Percentiles rank a stretch among this genome's conserved stretches.
Conservation (phyloP, 2,329 filamentous ascomycete genomes). For the Gremmenia infestans region DNA sequence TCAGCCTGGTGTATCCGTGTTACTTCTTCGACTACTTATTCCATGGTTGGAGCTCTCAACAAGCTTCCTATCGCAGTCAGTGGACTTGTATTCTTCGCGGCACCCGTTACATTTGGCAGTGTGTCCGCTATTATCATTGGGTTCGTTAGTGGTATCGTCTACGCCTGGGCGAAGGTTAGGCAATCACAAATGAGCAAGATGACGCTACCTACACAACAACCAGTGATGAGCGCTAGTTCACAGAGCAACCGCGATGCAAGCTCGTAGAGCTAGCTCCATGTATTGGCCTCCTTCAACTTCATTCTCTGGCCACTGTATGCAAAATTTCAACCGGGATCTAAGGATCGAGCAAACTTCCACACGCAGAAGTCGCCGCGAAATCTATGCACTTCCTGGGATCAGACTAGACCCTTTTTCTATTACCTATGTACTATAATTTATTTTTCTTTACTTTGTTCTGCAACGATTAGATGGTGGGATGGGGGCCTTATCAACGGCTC, state of each 20-base stretch:
- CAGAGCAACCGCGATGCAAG: slow-evolving; percentile 80
- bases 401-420: slow-evolving; percentile 7
- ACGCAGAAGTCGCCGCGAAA: not conserved
- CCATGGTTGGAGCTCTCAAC: slow-evolving; percentile 96
- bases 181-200: slow-evolving; percentile 65
- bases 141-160: slow-evolving; percentile 89
- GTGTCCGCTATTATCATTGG: slow-evolving; percentile 88
- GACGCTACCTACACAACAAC: slow-evolving; percentile 61
- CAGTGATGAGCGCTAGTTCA: slow-evolving; percentile 81
- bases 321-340: not conserved
- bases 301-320: slow-evolving; percentile 5
- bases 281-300: slow-evolving; percentile 1
- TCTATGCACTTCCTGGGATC: not conserved
- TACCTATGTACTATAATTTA: slow-evolving; percentile 22
- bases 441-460: slow-evolving; percentile 5
- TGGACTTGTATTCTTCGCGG: slow-evolving; percentile 91
- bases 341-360: slow-evolving; percentile 1
- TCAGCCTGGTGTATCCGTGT: slow-evolving; percentile 98
- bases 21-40: slow-evolving; percentile 96
- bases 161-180: slow-evolving; percentile 79
- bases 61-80: slow-evolving; percentile 94
- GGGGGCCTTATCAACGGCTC: slow-evolving; percentile 2
- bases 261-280: slow-evolving; percentile 17
- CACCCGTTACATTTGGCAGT: slow-evolving; percentile 85
- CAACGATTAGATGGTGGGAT: slow-evolving; percentile 16